phyloP scores from a whole-genome alignment of 805 yeast genomes.

The Lachancea sp. region DNA sequence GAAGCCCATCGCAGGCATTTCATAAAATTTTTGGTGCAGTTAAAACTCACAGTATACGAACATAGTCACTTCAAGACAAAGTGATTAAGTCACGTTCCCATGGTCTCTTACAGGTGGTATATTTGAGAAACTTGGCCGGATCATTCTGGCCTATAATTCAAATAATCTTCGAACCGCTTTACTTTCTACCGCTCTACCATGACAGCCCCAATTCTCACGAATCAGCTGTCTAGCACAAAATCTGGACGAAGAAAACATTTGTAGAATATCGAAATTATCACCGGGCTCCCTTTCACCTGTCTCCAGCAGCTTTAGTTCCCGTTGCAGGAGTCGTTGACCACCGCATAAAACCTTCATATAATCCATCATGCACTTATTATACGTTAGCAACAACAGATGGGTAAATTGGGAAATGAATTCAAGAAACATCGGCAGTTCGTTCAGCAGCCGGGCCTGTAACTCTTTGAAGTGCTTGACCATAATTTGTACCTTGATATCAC shows the following conservation, averaged over 20 bases:
- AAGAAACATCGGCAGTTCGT: conserved; percentile 30
- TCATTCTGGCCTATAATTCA: conserved; percentile 19
- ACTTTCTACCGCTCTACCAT: conserved; percentile 20
- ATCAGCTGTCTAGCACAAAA: conserved; percentile 28
- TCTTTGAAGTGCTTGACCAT: conserved; percentile 26
- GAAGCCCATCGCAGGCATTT: conserved; percentile 2
- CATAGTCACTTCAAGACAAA: not conserved
- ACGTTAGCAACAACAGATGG: conserved; percentile 19
- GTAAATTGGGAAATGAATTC: conserved; percentile 11
- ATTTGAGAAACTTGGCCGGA: too few relatives aligned
- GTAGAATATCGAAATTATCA: conserved; percentile 35
- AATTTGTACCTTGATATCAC: conserved; percentile 26
- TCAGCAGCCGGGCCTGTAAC: conserved; percentile 25
- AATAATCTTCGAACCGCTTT: conserved; percentile 24
- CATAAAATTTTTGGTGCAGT: not conserved
- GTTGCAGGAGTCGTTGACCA: conserved; percentile 21
- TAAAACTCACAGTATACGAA: too few relatives aligned
- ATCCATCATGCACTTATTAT: conserved; percentile 17
- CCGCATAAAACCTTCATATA: conserved; percentile 34
- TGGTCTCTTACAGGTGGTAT: too few relatives aligned
- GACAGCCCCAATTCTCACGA: conserved; percentile 25
- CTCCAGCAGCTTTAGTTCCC: conserved; percentile 21
- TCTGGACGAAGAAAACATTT: conserved; percentile 29
- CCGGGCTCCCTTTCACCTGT: conserved; percentile 19
- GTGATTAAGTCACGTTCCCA: not conserved